Percentiles rank a stretch among this genome's conserved stretches.
phyloP scores from a whole-genome alignment of 805 yeast genomes.

The Grigorovia transvaalensis region DNA sequence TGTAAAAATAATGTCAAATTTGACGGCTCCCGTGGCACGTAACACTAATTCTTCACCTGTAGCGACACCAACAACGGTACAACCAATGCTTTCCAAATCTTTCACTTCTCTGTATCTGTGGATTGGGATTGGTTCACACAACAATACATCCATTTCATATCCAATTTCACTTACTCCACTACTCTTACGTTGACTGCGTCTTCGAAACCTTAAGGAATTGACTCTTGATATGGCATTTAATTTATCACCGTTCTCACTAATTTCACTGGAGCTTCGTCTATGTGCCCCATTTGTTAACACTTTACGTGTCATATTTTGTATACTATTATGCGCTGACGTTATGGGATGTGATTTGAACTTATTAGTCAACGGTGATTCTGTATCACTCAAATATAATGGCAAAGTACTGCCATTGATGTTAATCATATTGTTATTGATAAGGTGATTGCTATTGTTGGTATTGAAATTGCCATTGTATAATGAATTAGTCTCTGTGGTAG shows the following conservation, averaged over 20 bases:
- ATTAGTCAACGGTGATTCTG: slow-evolving; percentile 14
- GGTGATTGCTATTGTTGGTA: background rate
- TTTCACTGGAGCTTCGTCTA: slow-evolving; percentile 13
- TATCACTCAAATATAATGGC: slow-evolving; percentile 11
- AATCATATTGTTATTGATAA: background rate
- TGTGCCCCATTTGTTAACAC: slow-evolving; percentile 25
- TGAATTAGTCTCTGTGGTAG: background rate
- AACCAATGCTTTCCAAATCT: slow-evolving; percentile 58
- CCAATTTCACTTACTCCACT: slow-evolving; percentile 15
- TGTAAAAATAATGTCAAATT: slow-evolving; percentile 74
- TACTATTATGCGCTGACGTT: slow-evolving; percentile 8
- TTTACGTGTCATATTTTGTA: background rate
- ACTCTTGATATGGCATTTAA: slow-evolving; percentile 21
- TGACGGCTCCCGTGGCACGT: slow-evolving; percentile 70
- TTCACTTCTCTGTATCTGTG: slow-evolving; percentile 58
- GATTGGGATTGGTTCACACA: slow-evolving; percentile 83
- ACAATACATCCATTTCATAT: slow-evolving; percentile 48
- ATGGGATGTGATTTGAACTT: slow-evolving; percentile 19
- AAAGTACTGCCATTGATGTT: background rate
- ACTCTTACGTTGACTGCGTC: slow-evolving; percentile 23
- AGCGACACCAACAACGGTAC: slow-evolving; percentile 66
- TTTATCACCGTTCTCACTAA: slow-evolving; percentile 14
- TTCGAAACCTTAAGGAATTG: slow-evolving; percentile 18
- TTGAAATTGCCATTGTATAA: slow-evolving; percentile 1
- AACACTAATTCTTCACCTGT: slow-evolving; percentile 78